phyloP scores from a whole-genome alignment of 805 yeast species.

The Cyberlindnera saturnus region DNA sequence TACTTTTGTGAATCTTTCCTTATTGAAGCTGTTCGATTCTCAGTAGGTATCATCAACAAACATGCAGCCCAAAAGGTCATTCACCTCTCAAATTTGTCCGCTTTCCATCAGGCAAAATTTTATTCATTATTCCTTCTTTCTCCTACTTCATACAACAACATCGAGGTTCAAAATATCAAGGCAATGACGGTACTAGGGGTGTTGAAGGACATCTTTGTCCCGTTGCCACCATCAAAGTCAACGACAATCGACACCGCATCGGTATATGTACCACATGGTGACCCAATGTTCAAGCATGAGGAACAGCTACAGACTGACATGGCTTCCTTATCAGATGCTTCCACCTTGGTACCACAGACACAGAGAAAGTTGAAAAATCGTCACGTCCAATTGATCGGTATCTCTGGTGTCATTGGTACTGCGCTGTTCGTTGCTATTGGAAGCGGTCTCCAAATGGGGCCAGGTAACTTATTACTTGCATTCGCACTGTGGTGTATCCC shows the following conservation, averaged over 20 bases:
- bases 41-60: neutral
- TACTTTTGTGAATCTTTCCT: no score
- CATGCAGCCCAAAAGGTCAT: neutral
- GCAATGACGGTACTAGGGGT: neutral
- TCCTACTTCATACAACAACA: no score
- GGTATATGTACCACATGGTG: neutral
- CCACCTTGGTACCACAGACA: slow-evolving; percentile 25
- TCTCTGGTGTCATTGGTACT: slow-evolving; percentile 81
- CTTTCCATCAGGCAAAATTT: neutral
- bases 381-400: slow-evolving; percentile 73
- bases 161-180: no score
- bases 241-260: neutral
- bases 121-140: no score
- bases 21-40: no score
- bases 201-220: slow-evolving; percentile 18
- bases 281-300: neutral
- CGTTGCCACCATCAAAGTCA: slow-evolving; percentile 14
- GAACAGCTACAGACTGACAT: slow-evolving; percentile 1
- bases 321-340: slow-evolving; percentile 16
- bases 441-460: slow-evolving; percentile 61
- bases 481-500: slow-evolving; percentile 68
- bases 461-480: slow-evolving; percentile 59
- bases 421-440: slow-evolving; percentile 75
- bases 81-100: neutral
- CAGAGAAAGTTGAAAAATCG: slow-evolving; percentile 52